Conservation (phyloP, 164 flowering plant species). For the Litsea cubeba region DNA sequence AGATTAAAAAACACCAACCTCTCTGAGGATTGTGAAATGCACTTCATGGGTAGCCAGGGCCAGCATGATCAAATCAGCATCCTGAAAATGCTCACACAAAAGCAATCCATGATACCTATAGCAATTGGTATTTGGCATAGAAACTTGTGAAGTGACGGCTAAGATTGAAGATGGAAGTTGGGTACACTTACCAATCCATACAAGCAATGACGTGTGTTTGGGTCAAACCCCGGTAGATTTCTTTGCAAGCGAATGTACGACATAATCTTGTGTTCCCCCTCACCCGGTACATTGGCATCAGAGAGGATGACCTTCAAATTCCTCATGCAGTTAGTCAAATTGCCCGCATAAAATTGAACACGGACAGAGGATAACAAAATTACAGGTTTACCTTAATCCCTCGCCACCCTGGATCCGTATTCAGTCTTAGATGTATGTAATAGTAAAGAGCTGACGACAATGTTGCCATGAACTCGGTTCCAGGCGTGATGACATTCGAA, state of each 20-base stretch:
- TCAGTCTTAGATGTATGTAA: constrained; percentile 41
- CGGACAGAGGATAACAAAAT: background rate
- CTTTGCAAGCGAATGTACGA: constrained; percentile 51
- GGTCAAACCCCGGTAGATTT: constrained; percentile 51
- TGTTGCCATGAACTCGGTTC: constrained; percentile 54
- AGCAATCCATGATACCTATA: constrained; percentile 5
- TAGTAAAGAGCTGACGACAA: constrained; percentile 43
- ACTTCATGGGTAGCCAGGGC: constrained; percentile 64
- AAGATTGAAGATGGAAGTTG: background rate
- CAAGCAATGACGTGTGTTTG: constrained; percentile 64
- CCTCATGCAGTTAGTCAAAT: background rate
- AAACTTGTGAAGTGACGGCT: background rate
- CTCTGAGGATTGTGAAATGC: constrained; percentile 64
- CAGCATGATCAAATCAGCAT: constrained; percentile 71
- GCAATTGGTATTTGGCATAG: background rate
- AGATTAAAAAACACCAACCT: constrained; percentile 28
- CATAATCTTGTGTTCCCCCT: constrained; percentile 73
- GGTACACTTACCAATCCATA: constrained; percentile 52
- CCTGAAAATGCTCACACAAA: constrained; percentile 29
- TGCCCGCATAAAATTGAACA: background rate
- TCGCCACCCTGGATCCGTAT: constrained; percentile 44
- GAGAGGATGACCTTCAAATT: constrained; percentile 54
- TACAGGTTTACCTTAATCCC: constrained; percentile 40
- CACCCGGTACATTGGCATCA: constrained; percentile 68
- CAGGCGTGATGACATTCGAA: constrained; percentile 59